phyloP scores from a whole-genome alignment of 73 alveolate species.

The Tetrahymena borealis region DNA sequence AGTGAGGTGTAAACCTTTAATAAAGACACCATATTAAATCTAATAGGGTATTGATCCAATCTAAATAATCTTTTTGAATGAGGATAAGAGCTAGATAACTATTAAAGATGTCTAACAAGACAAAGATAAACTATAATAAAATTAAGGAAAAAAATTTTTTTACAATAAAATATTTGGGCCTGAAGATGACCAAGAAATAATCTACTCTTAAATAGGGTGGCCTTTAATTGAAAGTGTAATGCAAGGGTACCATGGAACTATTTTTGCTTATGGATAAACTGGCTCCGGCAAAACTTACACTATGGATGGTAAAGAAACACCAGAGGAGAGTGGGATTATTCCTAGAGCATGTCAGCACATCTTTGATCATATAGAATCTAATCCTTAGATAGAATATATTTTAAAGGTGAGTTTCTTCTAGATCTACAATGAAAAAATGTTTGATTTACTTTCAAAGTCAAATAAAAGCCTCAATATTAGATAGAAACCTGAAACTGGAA shows the following conservation, averaged over 20 bases:
- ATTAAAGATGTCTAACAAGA: too few species aligned
- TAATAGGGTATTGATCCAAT: too few species aligned
- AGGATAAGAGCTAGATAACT: too few species aligned
- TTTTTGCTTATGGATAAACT: constrained; percentile 90
- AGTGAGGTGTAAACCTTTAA: too few species aligned
- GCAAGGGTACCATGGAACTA: constrained; percentile 80
- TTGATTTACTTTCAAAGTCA: constrained; percentile 76
- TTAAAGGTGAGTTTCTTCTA: constrained; percentile 89
- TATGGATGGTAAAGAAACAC: constrained; percentile 83
- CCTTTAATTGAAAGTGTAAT: too few species aligned
- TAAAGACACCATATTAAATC: too few species aligned
- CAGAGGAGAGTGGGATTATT: constrained; percentile 76
- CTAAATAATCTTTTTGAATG: too few species aligned
- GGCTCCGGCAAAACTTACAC: constrained; percentile 91
- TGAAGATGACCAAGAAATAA: too few species aligned
- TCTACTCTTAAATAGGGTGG: too few species aligned
- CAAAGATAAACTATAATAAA: too few species aligned
- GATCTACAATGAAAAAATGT: constrained; percentile 93
- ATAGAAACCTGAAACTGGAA: constrained; percentile 89
- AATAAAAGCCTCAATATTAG: constrained; percentile 70
- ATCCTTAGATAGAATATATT: constrained; percentile 57
- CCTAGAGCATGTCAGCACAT: constrained; percentile 86
- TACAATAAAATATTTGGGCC: too few species aligned
- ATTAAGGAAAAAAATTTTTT: too few species aligned
- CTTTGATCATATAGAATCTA: constrained; percentile 64